These are phyloP conservation scores for Candida silvicultrix DNA, from an alignment of 805 yeast genomes.

Conservation along the genomic window DNA sequence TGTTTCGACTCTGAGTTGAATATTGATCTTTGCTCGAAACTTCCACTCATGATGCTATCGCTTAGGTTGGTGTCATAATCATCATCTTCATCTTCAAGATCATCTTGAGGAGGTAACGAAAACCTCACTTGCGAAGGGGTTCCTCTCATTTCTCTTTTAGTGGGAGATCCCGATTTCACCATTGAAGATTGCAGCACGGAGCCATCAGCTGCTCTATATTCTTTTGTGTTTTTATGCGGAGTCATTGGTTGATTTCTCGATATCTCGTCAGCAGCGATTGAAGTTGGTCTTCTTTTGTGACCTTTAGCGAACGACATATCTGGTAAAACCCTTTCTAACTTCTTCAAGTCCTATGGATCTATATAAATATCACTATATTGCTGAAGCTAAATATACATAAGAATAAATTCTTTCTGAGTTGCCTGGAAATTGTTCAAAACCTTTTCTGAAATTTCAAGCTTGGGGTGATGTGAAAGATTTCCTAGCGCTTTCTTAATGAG, in stretches of 20 bases:
- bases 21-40: conserved; percentile 6
- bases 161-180: conserved; percentile 23
- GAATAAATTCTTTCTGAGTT: too few relatives aligned
- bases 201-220: conserved; percentile 21
- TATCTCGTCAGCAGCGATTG: conserved; percentile 17
- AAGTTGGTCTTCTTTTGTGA: conserved; percentile 22
- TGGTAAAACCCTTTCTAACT: not conserved
- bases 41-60: conserved; percentile 1
- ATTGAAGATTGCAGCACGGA: conserved; percentile 21
- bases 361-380: too few relatives aligned
- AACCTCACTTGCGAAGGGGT: conserved; percentile 24
- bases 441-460: too few relatives aligned
- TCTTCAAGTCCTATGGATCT: too few relatives aligned
- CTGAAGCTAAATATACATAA: too few relatives aligned
- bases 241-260: conserved; percentile 2
- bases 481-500: too few relatives aligned
- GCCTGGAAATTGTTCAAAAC: too few relatives aligned
- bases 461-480: too few relatives aligned
- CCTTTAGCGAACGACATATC: conserved; percentile 13
- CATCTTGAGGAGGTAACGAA: conserved; percentile 13
- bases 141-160: conserved; percentile 19
- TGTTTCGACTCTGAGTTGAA: conserved; percentile 9
- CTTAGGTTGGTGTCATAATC: conserved; percentile 7
- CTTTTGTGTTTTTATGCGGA: conserved; percentile 5
- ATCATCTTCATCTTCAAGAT: conserved; percentile 4